Percentiles rank a stretch among this genome's conserved stretches.
These are phyloP conservation scores for Ophioceras dolichostomum DNA, from an alignment of 2,329 filamentous ascomycete species.

Conservation along the genomic window DNA sequence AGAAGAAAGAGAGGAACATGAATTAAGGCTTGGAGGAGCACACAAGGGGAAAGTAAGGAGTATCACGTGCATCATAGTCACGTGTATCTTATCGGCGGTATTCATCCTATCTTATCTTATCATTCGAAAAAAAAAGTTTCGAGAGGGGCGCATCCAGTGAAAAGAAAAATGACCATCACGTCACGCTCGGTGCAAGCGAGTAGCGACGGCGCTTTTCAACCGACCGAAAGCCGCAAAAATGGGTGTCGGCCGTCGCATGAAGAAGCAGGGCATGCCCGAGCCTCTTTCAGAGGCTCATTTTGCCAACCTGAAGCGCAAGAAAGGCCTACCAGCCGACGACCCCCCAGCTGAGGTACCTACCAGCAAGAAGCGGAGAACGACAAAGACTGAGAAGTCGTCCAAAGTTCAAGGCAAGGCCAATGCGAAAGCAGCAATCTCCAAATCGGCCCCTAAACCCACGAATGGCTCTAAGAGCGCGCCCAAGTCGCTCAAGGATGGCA, in stretches of 20 bases:
- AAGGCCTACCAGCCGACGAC: constrained; percentile 51
- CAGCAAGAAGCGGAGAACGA: constrained; percentile 45
- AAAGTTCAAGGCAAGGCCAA: constrained; percentile 22
- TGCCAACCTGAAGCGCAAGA: constrained; percentile 76
- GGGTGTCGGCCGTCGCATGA: constrained; percentile 70
- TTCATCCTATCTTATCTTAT: neutral
- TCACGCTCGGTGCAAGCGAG: neutral
- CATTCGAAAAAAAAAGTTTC: neutral
- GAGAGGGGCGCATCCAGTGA: neutral
- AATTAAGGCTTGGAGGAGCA: neutral
- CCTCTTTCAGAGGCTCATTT: constrained; percentile 70
- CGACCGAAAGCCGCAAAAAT: neutral
- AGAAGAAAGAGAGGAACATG: neutral
- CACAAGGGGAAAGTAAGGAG: neutral
- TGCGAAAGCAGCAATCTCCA: constrained; percentile 16
- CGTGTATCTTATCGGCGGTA: neutral
- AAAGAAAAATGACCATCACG: neutral
- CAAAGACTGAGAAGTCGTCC: constrained; percentile 16
- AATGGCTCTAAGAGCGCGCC: constrained; percentile 17
- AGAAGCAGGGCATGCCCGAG: constrained; percentile 83
- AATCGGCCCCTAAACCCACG: constrained; percentile 20
- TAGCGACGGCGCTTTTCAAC: neutral
- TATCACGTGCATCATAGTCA: neutral
- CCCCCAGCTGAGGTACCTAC: constrained; percentile 32
- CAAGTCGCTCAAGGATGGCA: constrained; percentile 13